phyloP scores from a whole-genome alignment of 78 protist genomes.

The slime mould (Dictyostelium discoideum) region dicty_2.7 NC_007089.4:3425001-3425500 shows the following conservation, averaged over 20 bases:
- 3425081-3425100: constrained; percentile 57
- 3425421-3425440: constrained; percentile 17
- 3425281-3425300: not conserved
- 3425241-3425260: constrained; percentile 81
- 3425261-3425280: constrained; percentile 45
- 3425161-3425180: constrained; percentile 65
- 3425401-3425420: not conserved
- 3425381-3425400: too few species aligned
- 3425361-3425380: too few species aligned
- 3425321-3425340: too few species aligned
- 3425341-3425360: too few species aligned
- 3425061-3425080: constrained; percentile 77
- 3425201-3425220: constrained; percentile 76
- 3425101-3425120: constrained; percentile 59
- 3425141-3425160: constrained; percentile 68
- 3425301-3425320: not conserved
- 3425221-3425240: constrained; percentile 67
- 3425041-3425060: constrained; percentile 80
- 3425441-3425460: not conserved
- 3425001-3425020: constrained; percentile 62
- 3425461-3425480: constrained; percentile 17
- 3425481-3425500: not conserved
- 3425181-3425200: constrained; percentile 75
- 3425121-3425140: constrained; percentile 77
- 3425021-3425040: constrained; percentile 72